Evolutionary conservation across 1,284 basidiomycete species (phyloP), one percentile per base, ranked within the genome.

Genomic region (Ustilago sp.): DNA sequence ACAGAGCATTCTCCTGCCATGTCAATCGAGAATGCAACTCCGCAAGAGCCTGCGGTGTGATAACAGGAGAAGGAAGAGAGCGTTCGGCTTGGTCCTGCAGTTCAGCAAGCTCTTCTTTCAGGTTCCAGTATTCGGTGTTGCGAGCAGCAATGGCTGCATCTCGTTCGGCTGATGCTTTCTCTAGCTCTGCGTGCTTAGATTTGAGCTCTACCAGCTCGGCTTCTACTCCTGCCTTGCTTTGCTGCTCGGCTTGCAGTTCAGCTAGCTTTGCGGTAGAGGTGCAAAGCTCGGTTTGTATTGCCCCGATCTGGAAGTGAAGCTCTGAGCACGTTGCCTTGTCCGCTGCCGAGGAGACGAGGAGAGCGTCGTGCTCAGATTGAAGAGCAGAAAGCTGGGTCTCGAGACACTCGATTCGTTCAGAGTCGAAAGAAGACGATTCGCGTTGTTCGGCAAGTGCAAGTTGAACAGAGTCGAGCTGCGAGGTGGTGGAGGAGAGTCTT

Each of bases 21-120:
- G 19, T 12, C 3, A 73, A 4, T 0, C 65, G 36, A 7, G 35
- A 15, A 12, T 62, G 66, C 1, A 63, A 39, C 8, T 50, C 51
- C 1, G 19, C 9, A 13, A 69, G 45, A 4, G 41, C 55, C 3
- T 23, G 5, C 8, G 47, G 17, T 5, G 48, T 13, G 34, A 19
- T 35, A 3, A 36, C 3, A 3, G 50, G 51, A 7, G 31, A 23
- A 11, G 35, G 13, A 0, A 36, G 34, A 9, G 66, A 62, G 4
- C 61, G 61, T 41, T 80, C 77, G 0, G 59, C 69, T 9, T 63
- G 52, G 31, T 80, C 79, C 47, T 81, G 77, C 36, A 79, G 55
- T 60, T 74, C 77, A 13, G 77, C 79, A 0, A 81, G 60, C 61
- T 81, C 79, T 58, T 81, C 79, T 39, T 81, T 81, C n/a, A 77